Base-by-base conservation (phyloP, 495 filamentous ascomycete genomes). In the Staphylotrichum longicolle region DNA sequence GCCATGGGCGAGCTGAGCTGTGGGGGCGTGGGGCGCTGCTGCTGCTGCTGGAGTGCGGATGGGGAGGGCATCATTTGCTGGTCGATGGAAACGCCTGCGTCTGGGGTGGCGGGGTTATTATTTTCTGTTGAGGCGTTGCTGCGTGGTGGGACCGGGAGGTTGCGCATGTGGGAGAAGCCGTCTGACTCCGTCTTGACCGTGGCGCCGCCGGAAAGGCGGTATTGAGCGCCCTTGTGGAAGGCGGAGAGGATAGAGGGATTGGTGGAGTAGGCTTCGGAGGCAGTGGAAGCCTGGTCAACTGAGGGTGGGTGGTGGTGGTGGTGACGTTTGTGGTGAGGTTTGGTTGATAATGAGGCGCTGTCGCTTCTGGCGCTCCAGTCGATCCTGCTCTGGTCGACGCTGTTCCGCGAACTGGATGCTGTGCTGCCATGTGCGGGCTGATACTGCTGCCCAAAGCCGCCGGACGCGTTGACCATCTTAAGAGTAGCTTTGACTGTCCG, bases 401-500 rank as follows among this genome's bases (percentile, higher is more conserved):
- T 65, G 27, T 54, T 52, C 20, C 60, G 45, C 34, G 64, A 39
- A 40, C 20, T 35, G n/a, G 56, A 54, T 5, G 30, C 33, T 34
- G 27, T 54, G 63, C 35, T 46, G 54, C 7, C 3, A 15, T 48
- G 61, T 15, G 15, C 5, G 0, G 50, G 60, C 7, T 32, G 64
- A 42, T 66, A 50, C 15, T 57, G 51, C 37, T 78, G 82, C 10
- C 87, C 88, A 67, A 94, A 93, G 3, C 91, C 91, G 9, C 89
- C 92, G 3, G 87, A 93, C 0, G 87, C 88, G 62, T 91, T 81
- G 61, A 86, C 89, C 93, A 97, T 96, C 64, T 91, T 88, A 8
- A 98, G 86, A 1, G 93, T 96, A 37, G 93, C 93, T 75, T 91
- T 96, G 66, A 89, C 92, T 82, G 96, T 98, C 47, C 93, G 86